These are phyloP conservation scores for Aspergillus sp. DNA, from an alignment of 2,329 filamentous ascomycete genomes.

Conservation along the genomic window DNA sequence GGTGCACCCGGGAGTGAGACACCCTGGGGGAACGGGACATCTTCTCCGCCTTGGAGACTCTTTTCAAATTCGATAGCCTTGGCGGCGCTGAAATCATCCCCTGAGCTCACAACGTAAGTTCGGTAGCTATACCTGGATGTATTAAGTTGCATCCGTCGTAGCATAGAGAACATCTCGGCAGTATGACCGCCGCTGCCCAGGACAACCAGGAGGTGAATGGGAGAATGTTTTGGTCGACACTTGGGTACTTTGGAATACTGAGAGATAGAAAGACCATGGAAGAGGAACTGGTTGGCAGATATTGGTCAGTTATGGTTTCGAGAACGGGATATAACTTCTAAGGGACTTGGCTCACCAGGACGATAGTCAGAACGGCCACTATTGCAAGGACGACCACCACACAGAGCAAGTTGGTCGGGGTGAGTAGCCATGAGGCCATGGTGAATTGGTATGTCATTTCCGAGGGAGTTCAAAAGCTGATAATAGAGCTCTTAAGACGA, in stretches of 20 bases:
- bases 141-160: conserved; percentile 52
- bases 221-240: conserved; percentile 22
- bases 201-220: conserved; percentile 65
- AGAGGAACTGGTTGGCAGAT: conserved; percentile 15
- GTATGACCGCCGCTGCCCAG: conserved; percentile 93
- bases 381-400: neutral
- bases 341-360: neutral
- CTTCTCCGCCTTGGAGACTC: conserved; percentile 11
- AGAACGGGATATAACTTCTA: neutral
- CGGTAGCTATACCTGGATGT: conserved; percentile 53
- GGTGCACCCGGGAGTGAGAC: too few relatives aligned
- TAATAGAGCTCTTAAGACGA: neutral
- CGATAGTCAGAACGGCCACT: neutral
- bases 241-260: conserved; percentile 24
- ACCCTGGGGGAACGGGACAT: neutral
- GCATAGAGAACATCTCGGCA: conserved; percentile 84
- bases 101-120: conserved; percentile 73
- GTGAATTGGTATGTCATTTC: neutral
- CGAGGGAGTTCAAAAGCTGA: neutral
- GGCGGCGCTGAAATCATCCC: conserved; percentile 64
- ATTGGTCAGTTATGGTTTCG: conserved; percentile 5
- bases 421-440: neutral
- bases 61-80: conserved; percentile 60
- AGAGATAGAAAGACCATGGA: conserved; percentile 21
- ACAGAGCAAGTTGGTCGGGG: neutral